A percentile compares a stretch with the other conserved stretches of the same genome.
Conservation (phyloP, 768 basidiomycete species). For the Lactarius sp. region DNA sequence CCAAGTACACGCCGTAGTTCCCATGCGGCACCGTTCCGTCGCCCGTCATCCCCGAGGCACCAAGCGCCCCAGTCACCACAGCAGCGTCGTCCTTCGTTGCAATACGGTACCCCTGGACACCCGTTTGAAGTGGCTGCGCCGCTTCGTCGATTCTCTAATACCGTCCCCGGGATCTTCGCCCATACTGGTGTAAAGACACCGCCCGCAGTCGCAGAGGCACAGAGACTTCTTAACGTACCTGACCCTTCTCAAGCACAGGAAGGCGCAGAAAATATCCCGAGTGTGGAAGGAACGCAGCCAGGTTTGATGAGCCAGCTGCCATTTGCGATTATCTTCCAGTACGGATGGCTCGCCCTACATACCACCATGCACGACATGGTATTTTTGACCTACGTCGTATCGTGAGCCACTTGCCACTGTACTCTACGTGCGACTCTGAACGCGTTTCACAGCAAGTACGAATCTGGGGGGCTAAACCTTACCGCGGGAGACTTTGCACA, state of each 20-base stretch:
- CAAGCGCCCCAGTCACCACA: conserved; percentile 18
- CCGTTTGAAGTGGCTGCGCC: conserved; percentile 37
- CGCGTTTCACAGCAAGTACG: conserved; percentile 54
- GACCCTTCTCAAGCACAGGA: conserved; percentile 38
- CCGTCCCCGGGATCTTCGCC: conserved; percentile 73
- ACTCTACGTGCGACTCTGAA: conserved; percentile 5
- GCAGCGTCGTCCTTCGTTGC: conserved; percentile 17
- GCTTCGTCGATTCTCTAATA: conserved; percentile 50
- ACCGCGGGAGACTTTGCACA: conserved; percentile 90
- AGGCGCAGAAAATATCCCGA: conserved; percentile 36
- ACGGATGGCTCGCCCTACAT: conserved; percentile 84
- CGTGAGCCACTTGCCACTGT: conserved; percentile 46
- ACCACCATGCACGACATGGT: conserved; percentile 87
- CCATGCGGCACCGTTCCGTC: conserved; percentile 8
- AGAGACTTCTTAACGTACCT: conserved; percentile 43
- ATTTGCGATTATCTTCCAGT: conserved; percentile 81
- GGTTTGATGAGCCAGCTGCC: conserved; percentile 75
- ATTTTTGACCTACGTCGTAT: conserved; percentile 87
- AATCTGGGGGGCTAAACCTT: conserved; percentile 84
- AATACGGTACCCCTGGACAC: conserved; percentile 20
- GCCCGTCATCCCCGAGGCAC: conserved; percentile 26
- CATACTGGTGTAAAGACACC: conserved; percentile 81
- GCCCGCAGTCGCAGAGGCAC: conserved; percentile 68
- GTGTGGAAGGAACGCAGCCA: conserved; percentile 48
- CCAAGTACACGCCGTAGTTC: conserved; percentile 22